A percentile compares a stretch with the other conserved stretches of the same genome.
These are phyloP conservation scores for Zygosaccharomyces gambellarensis DNA, from an alignment of 805 yeast genomes.

Conservation along the genomic window DNA sequence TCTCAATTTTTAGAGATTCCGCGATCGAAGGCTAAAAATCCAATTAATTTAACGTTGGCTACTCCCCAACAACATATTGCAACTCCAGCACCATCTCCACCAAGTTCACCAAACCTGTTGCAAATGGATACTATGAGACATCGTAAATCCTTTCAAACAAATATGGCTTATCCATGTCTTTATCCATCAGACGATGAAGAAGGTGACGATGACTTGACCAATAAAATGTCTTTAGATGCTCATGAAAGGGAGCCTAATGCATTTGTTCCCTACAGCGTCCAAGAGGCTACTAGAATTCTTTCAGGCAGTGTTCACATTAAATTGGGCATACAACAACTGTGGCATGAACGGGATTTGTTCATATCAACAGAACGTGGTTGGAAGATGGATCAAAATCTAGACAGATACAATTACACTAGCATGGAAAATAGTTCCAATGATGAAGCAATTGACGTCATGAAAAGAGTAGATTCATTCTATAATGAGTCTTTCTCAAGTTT, in stretches of 20 bases:
- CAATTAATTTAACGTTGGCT: conserved; percentile 28
- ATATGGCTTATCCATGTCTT: conserved; percentile 61
- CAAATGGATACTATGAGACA: conserved; percentile 35
- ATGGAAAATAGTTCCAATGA: conserved; percentile 18
- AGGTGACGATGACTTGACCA: conserved; percentile 28
- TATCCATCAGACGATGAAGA: conserved; percentile 47
- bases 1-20: conserved; percentile 58
- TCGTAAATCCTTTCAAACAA: conserved; percentile 56
- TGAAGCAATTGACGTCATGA: conserved; percentile 35
- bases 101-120: conserved; percentile 43
- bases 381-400: conserved; percentile 23
- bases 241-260: conserved; percentile 9
- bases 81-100: conserved; percentile 86
- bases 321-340: conserved; percentile 63
- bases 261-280: conserved; percentile 63
- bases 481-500: conserved; percentile 46
- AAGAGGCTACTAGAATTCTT: conserved; percentile 72
- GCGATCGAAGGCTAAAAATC: conserved; percentile 39
- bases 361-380: conserved; percentile 72
- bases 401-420: conserved; percentile 32
- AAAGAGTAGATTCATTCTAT: conserved; percentile 60
- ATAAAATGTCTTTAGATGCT: conserved; percentile 7
- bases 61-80: conserved; percentile 47
- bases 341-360: conserved; percentile 65
- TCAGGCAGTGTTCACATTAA: conserved; percentile 58